Base-by-base conservation (phyloP, 176 grass and related monocot genomes). In the Zoysia pacifica region DNA sequence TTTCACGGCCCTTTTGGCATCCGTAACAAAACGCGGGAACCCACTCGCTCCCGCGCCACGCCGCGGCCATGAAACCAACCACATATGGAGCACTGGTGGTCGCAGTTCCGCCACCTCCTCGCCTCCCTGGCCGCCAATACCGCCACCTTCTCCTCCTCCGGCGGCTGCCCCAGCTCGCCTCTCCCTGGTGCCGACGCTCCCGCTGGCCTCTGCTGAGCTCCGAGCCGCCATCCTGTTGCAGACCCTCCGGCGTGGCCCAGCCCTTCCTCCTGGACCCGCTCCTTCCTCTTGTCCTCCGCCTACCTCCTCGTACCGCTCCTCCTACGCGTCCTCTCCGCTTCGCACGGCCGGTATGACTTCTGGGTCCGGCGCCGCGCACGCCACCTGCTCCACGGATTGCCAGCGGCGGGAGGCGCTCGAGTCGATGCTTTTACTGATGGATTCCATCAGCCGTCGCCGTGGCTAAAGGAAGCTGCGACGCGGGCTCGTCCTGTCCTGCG, bases 381-480 rank as follows among this genome's bases (percentile, higher is more conserved):
- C 70, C 86, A 93, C 83, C 86, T 94, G 95, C 90, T 93, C 90
- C 90, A 91, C 13, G 87, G 81, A 77, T 86, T 98, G 85, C 62
- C 83, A 10, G 84, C 65, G 0, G 19, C 42, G 2, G 37, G 60
- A 37, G 52, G 72, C 39, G 65, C 14, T 48, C 38, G 48, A 44
- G 73, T 70, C 40, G 46, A 19, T 43, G 63, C 48, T 16, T 37
- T 76, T 3, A 3, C 59, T 5, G 92, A 90, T 16, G 87, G 20
- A 4, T 87, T 94, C 55, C 79, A 83, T 15, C 81, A 88, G 40
- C 82, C 83, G 2, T 90, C 91, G 0, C 49, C 56, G 45, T 97
- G 89, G 89, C 87, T 94, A 36, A 76, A 73, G 51, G 74, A 83
- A 74, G 79, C 60, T 28, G 81, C 73, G 1, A 11, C 42, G 11